These are phyloP conservation scores for Xerocomellus chrysenteron DNA, from an alignment of 768 basidiomycete genomes.

Conservation along the genomic window DNA sequence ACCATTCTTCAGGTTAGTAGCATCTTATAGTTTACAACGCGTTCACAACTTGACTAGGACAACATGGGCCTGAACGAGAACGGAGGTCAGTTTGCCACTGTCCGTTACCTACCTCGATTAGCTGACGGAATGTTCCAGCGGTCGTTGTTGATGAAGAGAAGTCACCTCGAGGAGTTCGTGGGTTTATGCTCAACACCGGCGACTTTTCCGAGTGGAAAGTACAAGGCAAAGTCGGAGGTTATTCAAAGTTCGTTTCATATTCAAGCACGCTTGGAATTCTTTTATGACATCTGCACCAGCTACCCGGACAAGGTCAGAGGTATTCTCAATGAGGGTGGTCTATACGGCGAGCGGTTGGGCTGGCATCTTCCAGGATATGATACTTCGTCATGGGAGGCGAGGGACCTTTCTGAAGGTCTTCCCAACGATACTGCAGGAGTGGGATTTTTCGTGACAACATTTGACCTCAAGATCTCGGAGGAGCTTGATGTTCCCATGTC, in stretches of 20 bases:
- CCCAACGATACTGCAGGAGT: conserved; percentile 61
- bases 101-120: background rate
- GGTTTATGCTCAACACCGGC: conserved; percentile 67
- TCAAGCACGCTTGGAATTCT: background rate
- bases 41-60: conserved; percentile 44
- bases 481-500: conserved; percentile 69
- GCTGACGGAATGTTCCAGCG: conserved; percentile 10
- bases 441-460: conserved; percentile 80
- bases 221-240: conserved; percentile 76
- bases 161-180: conserved; percentile 75
- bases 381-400: conserved; percentile 55
- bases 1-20: conserved; percentile 68
- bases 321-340: conserved; percentile 69
- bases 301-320: conserved; percentile 73
- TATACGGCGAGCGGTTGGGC: conserved; percentile 66
- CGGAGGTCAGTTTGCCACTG: conserved; percentile 36
- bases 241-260: conserved; percentile 47
- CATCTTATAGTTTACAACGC: background rate
- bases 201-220: conserved; percentile 66
- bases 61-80: conserved; percentile 79
- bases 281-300: conserved; percentile 36
- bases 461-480: conserved; percentile 57
- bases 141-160: conserved; percentile 57
- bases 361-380: conserved; percentile 78
- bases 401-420: conserved; percentile 58